Evolutionary conservation across 164 flowering plant species (phyloP), one percentile per base, ranked within the genome.

Genomic region (Vitis riparia): DNA sequence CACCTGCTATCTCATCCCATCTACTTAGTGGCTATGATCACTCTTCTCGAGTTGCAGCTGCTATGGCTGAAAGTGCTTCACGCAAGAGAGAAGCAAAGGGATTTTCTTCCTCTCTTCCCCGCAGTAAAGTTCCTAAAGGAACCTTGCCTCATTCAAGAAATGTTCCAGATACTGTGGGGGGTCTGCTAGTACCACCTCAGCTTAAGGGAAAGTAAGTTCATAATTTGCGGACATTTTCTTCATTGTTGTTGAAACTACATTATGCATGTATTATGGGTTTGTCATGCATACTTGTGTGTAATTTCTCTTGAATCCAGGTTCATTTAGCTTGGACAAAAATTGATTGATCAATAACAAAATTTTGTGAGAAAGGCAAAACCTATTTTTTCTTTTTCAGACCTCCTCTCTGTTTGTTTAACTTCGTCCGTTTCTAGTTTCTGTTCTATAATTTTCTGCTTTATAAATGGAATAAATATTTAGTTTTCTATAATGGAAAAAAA

Each of bases 141-240:
- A 84, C 61, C 66, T 74, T 86, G 80, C 88, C 85, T 51, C 88
- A 80, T 67, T 66, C 88, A 9, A 89, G 72, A 80, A 85, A 73
- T 78, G 63, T 75, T 65, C 91, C 89, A 11, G 93, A 88, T 19
- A 85, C 91, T 67, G 80, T 10, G 8, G 86, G 85, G 69, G 84
- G 86, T 30, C 47, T 70, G 68, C 78, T 93, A 9, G 70, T 87
- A 70, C 98, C 98, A 29, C 98, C 98, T 48, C 98, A 93, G 80
- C 90, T 91, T 64, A 77, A 59, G 29, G 98, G 98, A 80, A 90
- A 96, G 98, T 93, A 51, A 72, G 93, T 73, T 65, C 47, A 17
- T 55, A 37, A 19, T 29, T 37, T 37, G 27, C 27, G 27, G 59
- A 55, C n/a, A 57, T 57, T 17, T 57, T 14, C 4, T 14, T 57